Evolutionary conservation across 257 asterid species (phyloP), one percentile per base, ranked within the genome.

Genomic region (Penstemon newberryi): DNA sequence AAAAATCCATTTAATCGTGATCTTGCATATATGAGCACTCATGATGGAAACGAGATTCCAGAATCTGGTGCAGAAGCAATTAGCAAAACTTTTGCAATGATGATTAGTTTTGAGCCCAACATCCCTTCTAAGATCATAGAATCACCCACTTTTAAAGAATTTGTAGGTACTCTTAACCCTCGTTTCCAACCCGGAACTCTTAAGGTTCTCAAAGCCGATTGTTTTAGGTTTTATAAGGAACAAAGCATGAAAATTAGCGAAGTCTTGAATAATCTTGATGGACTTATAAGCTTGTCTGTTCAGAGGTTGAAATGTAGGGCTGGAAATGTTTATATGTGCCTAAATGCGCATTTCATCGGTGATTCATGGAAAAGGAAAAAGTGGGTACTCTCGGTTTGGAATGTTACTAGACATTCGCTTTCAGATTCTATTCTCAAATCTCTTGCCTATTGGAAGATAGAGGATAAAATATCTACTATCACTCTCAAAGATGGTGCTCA

Each of bases 261-360:
- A 41, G 15, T 43, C 40, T 63, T 63, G 53, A 63, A 25, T 25
- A 45, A 8, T 47, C 51, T 5, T 39, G 68, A 36, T 47, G 40
- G 43, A 45, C 68, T 6, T 12, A 19, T 63, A 15, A 45, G 18
- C 39, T 37, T 65, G 25, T 65, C 60, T 0, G 38, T 65, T 65
- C 46, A 65, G 45, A 65, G 12, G 41, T 36, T 65, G 43, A 45
- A 19, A 18, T 18, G 46, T 46, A 42, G 47, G 46, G 50, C 15
- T 60, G 38, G 65, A 5, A 62, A 42, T 15, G 49, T 57, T 49
- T 58, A 47, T 49, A 13, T 51, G 41, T 62, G 71, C 45, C 19
- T 70, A 15, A 60, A 37, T 43, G 73, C 70, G 7, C 66, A 75
- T 59, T 75, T 69, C 52, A 47, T 70, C 41, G 72, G 59, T 59